Conservation (phyloP, 164 flowering plant genomes). For the Sextonia rubra region DNA sequence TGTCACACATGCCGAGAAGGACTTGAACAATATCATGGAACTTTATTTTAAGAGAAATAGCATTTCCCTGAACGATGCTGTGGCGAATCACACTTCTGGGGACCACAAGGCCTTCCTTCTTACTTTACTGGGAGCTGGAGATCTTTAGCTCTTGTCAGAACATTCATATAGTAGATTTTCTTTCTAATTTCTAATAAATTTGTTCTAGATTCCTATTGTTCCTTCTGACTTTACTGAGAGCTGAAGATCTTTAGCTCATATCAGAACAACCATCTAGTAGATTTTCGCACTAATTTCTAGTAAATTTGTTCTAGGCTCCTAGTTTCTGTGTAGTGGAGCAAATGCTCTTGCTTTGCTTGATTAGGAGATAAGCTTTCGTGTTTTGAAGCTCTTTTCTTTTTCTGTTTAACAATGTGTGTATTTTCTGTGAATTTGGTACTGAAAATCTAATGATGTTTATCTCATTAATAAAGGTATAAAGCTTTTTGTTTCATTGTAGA, state of each 20-base stretch:
- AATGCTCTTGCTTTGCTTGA: too few relatives aligned
- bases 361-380: too few relatives aligned
- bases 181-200: too few relatives aligned
- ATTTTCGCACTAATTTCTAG: background rate
- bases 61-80: slow-evolving; percentile 47
- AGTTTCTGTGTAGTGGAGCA: too few relatives aligned
- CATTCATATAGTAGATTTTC: background rate
- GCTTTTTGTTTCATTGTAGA: too few relatives aligned
- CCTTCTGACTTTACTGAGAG: background rate
- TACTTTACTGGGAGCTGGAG: slow-evolving; percentile 46
- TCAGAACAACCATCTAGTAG: background rate
- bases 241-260: slow-evolving; percentile 6
- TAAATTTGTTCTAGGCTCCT: background rate
- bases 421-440: background rate
- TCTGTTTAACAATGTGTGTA: background rate
- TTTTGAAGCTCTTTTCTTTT: background rate
- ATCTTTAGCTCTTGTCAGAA: background rate
- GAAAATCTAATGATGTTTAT: too few relatives aligned
- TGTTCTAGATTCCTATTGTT: too few relatives aligned
- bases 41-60: slow-evolving; percentile 65
- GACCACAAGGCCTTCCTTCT: slow-evolving; percentile 75
- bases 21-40: slow-evolving; percentile 66
- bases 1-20: slow-evolving; percentile 72
- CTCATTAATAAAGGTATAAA: too few relatives aligned
- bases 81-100: slow-evolving; percentile 70